Evolutionary conservation across 2,329 filamentous ascomycete species (phyloP).

Genomic region (Elsinoe perseae): DNA sequence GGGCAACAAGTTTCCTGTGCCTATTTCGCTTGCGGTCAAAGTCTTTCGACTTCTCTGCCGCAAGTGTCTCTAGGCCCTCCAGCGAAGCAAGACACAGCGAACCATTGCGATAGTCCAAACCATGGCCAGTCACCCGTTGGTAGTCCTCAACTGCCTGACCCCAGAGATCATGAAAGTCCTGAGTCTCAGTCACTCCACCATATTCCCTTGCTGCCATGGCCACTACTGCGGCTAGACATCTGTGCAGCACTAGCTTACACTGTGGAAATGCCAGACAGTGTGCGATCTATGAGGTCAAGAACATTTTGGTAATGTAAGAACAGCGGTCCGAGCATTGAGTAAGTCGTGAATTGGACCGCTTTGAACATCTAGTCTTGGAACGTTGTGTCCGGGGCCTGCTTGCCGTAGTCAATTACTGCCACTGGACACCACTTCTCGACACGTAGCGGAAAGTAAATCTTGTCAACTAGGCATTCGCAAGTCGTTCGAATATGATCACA

Average conservation of each 20-base stretch:
- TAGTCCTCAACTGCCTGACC: not conserved
- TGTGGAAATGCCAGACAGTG: too few species aligned
- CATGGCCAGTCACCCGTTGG: not conserved
- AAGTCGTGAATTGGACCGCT: too few species aligned
- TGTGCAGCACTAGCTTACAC: not conserved
- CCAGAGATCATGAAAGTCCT: not conserved
- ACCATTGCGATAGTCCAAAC: not conserved
- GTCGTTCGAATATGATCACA: too few species aligned
- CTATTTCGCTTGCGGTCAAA: not conserved
- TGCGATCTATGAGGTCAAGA: too few species aligned
- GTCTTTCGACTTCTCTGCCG: not conserved
- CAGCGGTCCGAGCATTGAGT: too few species aligned
- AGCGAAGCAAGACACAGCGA: not conserved
- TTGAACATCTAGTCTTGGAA: too few species aligned
- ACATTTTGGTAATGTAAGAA: too few species aligned
- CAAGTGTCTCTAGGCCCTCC: not conserved
- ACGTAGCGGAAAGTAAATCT: too few species aligned
- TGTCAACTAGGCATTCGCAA: too few species aligned
- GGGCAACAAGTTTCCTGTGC: not conserved
- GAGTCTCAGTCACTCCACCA: not conserved
- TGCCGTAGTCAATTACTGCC: too few species aligned
- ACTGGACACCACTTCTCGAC: too few species aligned
- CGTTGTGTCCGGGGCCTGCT: too few species aligned
- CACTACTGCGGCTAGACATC: not conserved
- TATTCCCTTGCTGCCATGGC: not conserved